phyloP scores from a whole-genome alignment of 2,329 filamentous ascomycete species.

The Berkeleyomyces basicola region DNA sequence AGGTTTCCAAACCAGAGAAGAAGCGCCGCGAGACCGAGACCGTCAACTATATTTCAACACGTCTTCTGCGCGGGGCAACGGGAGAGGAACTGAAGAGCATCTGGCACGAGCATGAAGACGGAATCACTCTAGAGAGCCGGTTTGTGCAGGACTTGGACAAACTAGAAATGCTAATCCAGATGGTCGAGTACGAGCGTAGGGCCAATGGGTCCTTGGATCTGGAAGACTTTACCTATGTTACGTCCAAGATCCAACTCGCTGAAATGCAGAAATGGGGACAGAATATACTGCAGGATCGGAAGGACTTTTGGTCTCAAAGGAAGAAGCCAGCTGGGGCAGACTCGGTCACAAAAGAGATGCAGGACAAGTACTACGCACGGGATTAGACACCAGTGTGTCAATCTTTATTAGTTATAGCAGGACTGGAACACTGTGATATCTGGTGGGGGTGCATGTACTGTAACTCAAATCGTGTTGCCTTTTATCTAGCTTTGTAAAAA shows the following conservation, averaged over 20 bases:
- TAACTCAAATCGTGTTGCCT: no score
- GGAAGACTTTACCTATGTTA: slow-evolving; percentile 73
- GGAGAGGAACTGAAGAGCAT: slow-evolving; percentile 58
- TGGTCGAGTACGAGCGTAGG: slow-evolving; percentile 84
- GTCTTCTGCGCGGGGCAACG: slow-evolving; percentile 51
- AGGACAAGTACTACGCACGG: slow-evolving; percentile 22
- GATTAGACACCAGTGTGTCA: neutral
- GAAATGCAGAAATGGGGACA: slow-evolving; percentile 71
- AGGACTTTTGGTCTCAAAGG: slow-evolving; percentile 49
- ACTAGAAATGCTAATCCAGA: slow-evolving; percentile 85
- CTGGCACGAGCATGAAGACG: slow-evolving; percentile 94
- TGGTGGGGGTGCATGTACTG: no score
- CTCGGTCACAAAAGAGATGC: slow-evolving; percentile 25
- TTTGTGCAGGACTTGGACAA: slow-evolving; percentile 98
- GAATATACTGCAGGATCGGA: slow-evolving; percentile 59
- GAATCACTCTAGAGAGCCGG: slow-evolving; percentile 61
- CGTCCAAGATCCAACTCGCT: slow-evolving; percentile 51
- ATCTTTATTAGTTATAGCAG: neutral
- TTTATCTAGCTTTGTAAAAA: no score
- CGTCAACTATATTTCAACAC: slow-evolving; percentile 80
- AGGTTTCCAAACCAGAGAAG: slow-evolving; percentile 79
- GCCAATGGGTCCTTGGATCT: slow-evolving; percentile 53
- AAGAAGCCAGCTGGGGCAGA: slow-evolving; percentile 12
- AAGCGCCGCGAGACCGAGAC: slow-evolving; percentile 68
- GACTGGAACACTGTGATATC: neutral